phyloP scores from a whole-genome alignment of 169 alveolate species.

The Eimeria maxima region DNA sequence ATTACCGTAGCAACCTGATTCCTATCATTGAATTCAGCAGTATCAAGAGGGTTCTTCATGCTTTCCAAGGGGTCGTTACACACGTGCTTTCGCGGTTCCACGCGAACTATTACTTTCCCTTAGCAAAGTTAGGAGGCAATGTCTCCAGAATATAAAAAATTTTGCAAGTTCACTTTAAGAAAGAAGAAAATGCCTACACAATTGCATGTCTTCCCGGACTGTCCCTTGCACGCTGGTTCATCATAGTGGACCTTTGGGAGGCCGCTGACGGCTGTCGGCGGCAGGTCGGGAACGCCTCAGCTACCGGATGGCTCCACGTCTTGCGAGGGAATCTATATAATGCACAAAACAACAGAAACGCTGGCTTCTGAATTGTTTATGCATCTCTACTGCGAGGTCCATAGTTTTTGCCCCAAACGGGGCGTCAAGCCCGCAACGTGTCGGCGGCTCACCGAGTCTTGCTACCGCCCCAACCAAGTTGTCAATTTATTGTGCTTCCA shows the following conservation, averaged over 20 bases:
- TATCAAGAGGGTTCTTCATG: background rate
- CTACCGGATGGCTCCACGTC: background rate
- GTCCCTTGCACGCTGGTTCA: conserved; percentile 8
- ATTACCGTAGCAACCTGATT: background rate
- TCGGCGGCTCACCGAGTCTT: conserved; percentile 29
- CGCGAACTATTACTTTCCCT: background rate
- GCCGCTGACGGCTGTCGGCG: background rate
- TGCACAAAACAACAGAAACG: background rate
- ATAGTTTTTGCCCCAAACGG: background rate
- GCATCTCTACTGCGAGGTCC: background rate
- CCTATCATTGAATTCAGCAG: background rate
- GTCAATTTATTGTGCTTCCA: background rate
- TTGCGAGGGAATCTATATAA: background rate
- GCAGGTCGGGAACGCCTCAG: background rate
- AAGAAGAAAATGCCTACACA: background rate
- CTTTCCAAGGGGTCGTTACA: background rate
- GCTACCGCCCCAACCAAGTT: background rate
- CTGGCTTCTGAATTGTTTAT: background rate
- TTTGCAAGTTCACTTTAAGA: background rate
- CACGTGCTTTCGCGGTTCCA: background rate
- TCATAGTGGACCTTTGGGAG: conserved; percentile 10
- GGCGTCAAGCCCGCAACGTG: background rate
- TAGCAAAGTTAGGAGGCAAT: background rate
- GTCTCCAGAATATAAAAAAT: background rate
- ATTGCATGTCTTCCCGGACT: background rate